A percentile compares a stretch with the other conserved stretches of the same genome.
phyloP scores from a whole-genome alignment of 2,329 filamentous ascomycete species.

The Venturia effusa region DNA sequence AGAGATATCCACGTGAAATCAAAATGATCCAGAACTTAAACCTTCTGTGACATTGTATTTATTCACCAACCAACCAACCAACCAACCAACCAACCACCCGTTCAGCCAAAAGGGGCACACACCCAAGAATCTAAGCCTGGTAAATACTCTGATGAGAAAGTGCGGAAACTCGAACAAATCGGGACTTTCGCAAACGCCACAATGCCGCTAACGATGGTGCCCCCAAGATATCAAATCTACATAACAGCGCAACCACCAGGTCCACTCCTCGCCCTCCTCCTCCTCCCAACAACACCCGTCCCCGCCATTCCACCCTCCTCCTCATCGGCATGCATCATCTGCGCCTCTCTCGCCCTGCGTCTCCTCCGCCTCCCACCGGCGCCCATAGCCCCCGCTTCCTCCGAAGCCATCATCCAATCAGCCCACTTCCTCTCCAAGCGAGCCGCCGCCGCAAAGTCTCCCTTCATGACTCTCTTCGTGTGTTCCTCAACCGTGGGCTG shows the following conservation, averaged over 20 bases:
- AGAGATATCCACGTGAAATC: no score
- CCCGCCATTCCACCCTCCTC: conserved; percentile 49
- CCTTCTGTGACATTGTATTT: no score
- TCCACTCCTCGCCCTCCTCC: conserved; percentile 36
- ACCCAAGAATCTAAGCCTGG: not conserved
- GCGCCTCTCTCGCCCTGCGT: conserved; percentile 69
- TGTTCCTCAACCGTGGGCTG: conserved; percentile 94
- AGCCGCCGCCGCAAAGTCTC: conserved; percentile 62
- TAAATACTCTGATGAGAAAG: no score
- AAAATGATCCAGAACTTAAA: no score
- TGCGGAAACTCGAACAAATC: no score
- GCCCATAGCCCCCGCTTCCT: conserved; percentile 65
- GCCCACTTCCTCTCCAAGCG: conserved; percentile 87
- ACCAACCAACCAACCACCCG: no score
- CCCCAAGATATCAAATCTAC: not conserved
- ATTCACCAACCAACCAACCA: no score
- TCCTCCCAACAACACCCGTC: conserved; percentile 28
- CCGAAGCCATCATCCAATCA: conserved; percentile 84
- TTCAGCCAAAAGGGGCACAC: not conserved
- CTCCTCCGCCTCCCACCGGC: conserved; percentile 58
- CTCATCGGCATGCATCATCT: conserved; percentile 69
- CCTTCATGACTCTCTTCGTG: conserved; percentile 69
- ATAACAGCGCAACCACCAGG: conserved; percentile 20
- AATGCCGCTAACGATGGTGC: not conserved
- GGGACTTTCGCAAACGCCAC: not conserved